Evolutionary conservation across 2,329 filamentous ascomycete species (phyloP).

Genomic region (Xylaria arbuscula): DNA sequence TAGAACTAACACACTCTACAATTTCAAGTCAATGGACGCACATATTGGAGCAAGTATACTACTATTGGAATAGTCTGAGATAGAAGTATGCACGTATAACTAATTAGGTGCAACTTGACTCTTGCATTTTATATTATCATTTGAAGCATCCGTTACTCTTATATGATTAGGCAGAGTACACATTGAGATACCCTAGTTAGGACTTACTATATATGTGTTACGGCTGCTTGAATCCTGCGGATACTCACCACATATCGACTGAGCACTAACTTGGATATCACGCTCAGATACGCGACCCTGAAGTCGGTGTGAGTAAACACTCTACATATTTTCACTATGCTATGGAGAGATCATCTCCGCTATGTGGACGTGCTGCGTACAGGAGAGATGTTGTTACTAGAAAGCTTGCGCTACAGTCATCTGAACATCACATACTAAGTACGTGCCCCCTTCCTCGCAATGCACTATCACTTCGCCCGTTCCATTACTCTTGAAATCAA

Average conservation of each 20-base stretch:
- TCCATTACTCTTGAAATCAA: not conserved
- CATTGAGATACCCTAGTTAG: no score
- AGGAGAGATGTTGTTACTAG: not conserved
- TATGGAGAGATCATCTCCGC: not conserved
- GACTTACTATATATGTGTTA: not conserved
- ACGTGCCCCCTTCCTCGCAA: not conserved
- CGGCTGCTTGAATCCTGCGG: not conserved
- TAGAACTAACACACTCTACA: no score
- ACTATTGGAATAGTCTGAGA: no score
- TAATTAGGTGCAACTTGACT: no score
- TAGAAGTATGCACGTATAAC: no score
- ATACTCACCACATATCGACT: not conserved
- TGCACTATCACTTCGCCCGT: not conserved
- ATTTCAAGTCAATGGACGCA: no score
- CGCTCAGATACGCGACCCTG: not conserved
- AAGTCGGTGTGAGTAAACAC: not conserved
- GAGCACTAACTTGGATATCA: not conserved
- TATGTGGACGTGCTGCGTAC: not conserved
- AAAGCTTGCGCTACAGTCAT: not conserved
- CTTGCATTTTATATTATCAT: no score
- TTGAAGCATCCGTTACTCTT: no score
- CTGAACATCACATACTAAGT: not conserved
- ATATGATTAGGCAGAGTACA: no score
- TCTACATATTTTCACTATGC: not conserved
- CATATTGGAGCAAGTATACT: no score